phyloP scores from a whole-genome alignment of 2,329 filamentous ascomycete species.

The Aspergillus sp. region DNA sequence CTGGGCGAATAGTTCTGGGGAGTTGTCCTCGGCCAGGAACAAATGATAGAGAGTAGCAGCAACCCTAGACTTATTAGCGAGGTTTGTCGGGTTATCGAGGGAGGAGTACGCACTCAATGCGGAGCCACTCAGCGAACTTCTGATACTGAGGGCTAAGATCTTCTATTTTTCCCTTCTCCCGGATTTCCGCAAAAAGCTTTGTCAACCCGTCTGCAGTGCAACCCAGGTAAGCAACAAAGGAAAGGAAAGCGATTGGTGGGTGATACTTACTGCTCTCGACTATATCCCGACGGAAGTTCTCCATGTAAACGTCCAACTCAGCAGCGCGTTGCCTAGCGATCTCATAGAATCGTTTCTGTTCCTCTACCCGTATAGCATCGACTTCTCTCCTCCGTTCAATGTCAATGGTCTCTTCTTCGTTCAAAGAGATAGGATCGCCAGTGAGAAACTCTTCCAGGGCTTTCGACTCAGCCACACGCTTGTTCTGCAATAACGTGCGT shows the following conservation, averaged over 20 bases:
- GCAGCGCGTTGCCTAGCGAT: slow-evolving; percentile 86
- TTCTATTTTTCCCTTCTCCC: slow-evolving; percentile 79
- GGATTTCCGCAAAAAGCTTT: slow-evolving; percentile 88
- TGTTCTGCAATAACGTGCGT: slow-evolving; percentile 79
- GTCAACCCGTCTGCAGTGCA: slow-evolving; percentile 69
- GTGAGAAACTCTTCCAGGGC: slow-evolving; percentile 83
- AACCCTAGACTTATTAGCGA: slow-evolving; percentile 49
- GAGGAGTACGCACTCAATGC: slow-evolving; percentile 66
- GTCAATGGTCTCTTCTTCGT: slow-evolving; percentile 79
- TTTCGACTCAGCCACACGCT: slow-evolving; percentile 76
- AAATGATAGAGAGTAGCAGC: slow-evolving; percentile 95
- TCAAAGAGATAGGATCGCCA: slow-evolving; percentile 66
- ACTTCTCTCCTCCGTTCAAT: slow-evolving; percentile 75
- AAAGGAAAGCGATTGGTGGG: slow-evolving; percentile 22
- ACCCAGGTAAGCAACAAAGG: slow-evolving; percentile 18
- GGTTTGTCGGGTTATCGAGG: not conserved
- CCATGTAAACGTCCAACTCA: slow-evolving; percentile 97
- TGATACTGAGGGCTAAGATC: slow-evolving; percentile 93
- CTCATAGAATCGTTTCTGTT: slow-evolving; percentile 93
- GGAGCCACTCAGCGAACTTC: slow-evolving; percentile 97
- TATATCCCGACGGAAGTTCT: slow-evolving; percentile 67
- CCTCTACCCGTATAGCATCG: slow-evolving; percentile 84
- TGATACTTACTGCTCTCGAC: slow-evolving; percentile 66
- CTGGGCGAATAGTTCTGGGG: slow-evolving; percentile 91
- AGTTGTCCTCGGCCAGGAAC: slow-evolving; percentile 97